A percentile compares a stretch with the other conserved stretches of the same genome.
phyloP scores from a whole-genome alignment of 495 filamentous ascomycete species.

The Diplogelasinospora grovesii region DNA sequence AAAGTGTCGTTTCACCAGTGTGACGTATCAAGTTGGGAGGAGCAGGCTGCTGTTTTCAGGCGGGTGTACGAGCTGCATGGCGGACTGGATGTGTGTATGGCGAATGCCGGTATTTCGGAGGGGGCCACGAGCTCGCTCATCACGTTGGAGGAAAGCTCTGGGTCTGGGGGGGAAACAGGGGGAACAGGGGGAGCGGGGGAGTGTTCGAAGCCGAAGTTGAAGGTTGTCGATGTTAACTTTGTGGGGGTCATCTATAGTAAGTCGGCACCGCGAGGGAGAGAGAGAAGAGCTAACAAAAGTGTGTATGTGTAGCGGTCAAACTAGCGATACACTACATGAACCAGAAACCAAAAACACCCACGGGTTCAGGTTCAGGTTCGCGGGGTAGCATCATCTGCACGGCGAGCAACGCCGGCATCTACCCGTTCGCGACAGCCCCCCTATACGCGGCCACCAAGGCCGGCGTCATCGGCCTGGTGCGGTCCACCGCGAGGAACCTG shows the following conservation, averaged over 20 bases:
- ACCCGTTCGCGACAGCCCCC: slow-evolving; percentile 50
- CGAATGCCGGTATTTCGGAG: slow-evolving; percentile 51
- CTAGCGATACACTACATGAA: slow-evolving; percentile 48
- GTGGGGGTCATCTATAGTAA: slow-evolving; percentile 44
- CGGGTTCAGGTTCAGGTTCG: slow-evolving; percentile 9
- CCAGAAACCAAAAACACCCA: slow-evolving; percentile 29
- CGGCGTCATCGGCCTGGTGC: slow-evolving; percentile 45
- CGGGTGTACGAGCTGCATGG: slow-evolving; percentile 29
- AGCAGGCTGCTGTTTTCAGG: slow-evolving; percentile 38
- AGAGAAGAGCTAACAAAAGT: too few species aligned
- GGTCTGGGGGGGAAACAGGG: too few species aligned
- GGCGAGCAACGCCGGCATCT: slow-evolving; percentile 50
- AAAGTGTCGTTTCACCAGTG: slow-evolving; percentile 37
- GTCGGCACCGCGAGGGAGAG: too few species aligned
- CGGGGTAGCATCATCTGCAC: slow-evolving; percentile 50
- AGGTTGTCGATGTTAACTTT: slow-evolving; percentile 43
- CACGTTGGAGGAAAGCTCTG: slow-evolving; percentile 28
- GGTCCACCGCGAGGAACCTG: slow-evolving; percentile 37
- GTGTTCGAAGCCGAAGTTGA: slow-evolving; percentile 34
- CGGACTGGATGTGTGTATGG: slow-evolving; percentile 47
- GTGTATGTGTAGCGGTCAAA: slow-evolving; percentile 41
- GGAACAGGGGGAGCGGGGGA: too few species aligned
- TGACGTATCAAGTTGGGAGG: slow-evolving; percentile 45
- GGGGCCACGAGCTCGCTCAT: slow-evolving; percentile 28
- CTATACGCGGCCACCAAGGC: slow-evolving; percentile 48